Evolutionary conservation across 73 alveolate genomes (phyloP), one percentile per base, ranked within the genome.

Genomic region (Stentor roeselii): DNA sequence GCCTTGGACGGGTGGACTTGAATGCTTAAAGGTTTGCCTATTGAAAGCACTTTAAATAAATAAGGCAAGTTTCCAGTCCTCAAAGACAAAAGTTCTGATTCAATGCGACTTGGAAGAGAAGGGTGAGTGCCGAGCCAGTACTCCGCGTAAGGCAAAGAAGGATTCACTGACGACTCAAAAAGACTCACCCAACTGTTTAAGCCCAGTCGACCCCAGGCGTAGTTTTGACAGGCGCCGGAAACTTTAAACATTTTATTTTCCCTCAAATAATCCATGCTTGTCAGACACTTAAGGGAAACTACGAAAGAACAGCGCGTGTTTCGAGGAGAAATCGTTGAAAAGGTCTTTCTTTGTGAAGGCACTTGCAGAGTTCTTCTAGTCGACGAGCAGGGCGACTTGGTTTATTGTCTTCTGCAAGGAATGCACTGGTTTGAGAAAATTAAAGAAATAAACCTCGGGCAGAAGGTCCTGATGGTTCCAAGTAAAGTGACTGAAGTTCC

Each of bases 101-200:
- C 82, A 38, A 89, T 89, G 60, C 89, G 82, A 21, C 98, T 88
- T 4, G 99, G 99, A 3, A 98, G 98, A 86, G 93, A 92, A 3
- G 96, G 95, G 85, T 98, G 99, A 32, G 97, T 94, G 0, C 99
- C 99, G 97, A 98, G 96, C 99, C 99, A 98, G 58, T 90, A 94
- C 76, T 98, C 99, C n/a, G 99, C 99, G 83, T 88, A 97, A 2
- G 87, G 91, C 21, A 50, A 50, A 50, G 6, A 21, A 11, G 6
- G 30, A 11, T 50, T 50, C 30, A 50, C 67, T 11, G 6, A 6
- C 21, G 6, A 11, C 6, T 11, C 21, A 21, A 50, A 50, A 11
- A 11, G 6, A 21, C 67, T 50, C 21, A 50, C 67, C 21, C 30
- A 50, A 50, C 67, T 50, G 6, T 6, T 11, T 11, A 6, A 11